Base-by-base conservation (phyloP, 148 eudicot species). In the Chenopodium formosanum region DNA sequence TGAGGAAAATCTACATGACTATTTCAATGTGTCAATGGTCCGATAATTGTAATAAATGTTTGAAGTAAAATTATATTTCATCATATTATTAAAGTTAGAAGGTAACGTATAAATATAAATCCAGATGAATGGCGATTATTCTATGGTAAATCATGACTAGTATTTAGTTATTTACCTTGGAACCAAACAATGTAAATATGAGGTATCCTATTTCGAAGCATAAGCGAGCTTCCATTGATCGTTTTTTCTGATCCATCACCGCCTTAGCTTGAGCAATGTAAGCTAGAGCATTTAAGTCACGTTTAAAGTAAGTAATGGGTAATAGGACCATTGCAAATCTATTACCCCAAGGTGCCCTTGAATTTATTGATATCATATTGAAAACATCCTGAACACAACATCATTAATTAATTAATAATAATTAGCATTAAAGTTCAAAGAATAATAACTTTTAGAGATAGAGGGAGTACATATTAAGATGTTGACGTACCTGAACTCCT, bases 161-260 rank as follows among this genome's bases (percentile, higher is more conserved):
- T n/a, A n/a, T n/a, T n/a, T n/a, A 60, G n/a, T n/a, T 60, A 60
- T 23, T 22, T 34, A 91, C 62, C 86, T 84, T 80, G 6, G 70
- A 31, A 5, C 83, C 83, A 70, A 84, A 7, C 62, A 74, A 52
- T 19, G 62, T 3, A 17, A 75, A 73, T 1, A 37, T 32, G 1
- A 80, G 79, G 74, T 72, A 47, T 13, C 67, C 83, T 1, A 81
- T 1, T 3, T 81, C n/a, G 66, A 74, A 81, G 16, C 46, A 27
- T 8, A 84, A 29, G 11, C 46, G 77, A 66, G 86, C 83, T 81
- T 84, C 84, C 60, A 65, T 40, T 12, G 87, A 85, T 44, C 25
- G 79, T 37, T 85, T 85, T 34, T 85, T 85, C 17, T 58, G 34
- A 60, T 73, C 82, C 64, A 85, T 50, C 32, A 81, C 73, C 9